phyloP scores from a whole-genome alignment of 129 eudicot species.

The Dittrichia graveolens region DNA sequence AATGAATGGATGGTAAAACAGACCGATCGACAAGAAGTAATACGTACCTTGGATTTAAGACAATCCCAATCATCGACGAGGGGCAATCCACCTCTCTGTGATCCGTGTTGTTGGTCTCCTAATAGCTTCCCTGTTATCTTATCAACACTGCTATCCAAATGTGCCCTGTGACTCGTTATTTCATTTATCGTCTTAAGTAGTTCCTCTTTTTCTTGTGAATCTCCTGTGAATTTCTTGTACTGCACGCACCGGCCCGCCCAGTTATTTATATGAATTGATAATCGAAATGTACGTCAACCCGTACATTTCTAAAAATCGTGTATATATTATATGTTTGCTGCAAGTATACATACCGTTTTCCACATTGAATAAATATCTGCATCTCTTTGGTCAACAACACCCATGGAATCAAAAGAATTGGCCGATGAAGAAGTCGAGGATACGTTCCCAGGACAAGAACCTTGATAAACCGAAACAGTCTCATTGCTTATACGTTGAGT shows the following conservation, averaged over 20 bases:
- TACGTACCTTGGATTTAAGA: conserved; percentile 68
- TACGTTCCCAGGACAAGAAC: conserved; percentile 49
- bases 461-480: conserved; percentile 71
- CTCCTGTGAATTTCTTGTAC: conserved; percentile 47
- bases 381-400: conserved; percentile 75
- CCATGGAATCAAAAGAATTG: conserved; percentile 38
- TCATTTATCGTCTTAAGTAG: conserved; percentile 48
- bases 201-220: conserved; percentile 42
- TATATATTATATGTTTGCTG: neutral
- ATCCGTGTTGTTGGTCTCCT: conserved; percentile 37
- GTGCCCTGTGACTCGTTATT: conserved; percentile 50
- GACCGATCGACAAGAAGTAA: neutral
- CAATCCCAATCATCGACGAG: conserved; percentile 82
- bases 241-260: conserved; percentile 2
- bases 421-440: conserved; percentile 30
- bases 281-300: no score
- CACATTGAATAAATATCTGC: conserved; percentile 65
- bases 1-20: neutral
- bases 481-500: conserved; percentile 54
- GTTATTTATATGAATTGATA: no score
- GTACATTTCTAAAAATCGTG: no score
- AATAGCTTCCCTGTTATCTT: conserved; percentile 47
- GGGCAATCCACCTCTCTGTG: conserved; percentile 25
- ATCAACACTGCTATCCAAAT: conserved; percentile 61
- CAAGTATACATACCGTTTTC: conserved; percentile 47